Evolutionary conservation across 257 asterid species (phyloP), one percentile per base, ranked within the genome.

Genomic region (Plantago elongata): DNA sequence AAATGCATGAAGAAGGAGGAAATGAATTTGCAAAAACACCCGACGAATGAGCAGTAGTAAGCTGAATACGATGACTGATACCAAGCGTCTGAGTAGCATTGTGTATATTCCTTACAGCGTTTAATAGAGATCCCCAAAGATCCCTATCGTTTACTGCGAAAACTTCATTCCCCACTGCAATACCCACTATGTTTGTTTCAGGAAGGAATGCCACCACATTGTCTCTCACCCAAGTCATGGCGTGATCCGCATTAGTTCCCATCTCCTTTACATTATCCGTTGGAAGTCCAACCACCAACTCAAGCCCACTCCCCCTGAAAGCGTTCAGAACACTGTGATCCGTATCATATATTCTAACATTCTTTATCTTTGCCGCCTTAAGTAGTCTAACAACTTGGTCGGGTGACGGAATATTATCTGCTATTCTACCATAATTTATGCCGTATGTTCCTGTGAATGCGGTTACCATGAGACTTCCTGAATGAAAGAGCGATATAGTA

Each of bases 401-500:
- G 0, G 99, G 99, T 0, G 97, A 71, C 48, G 97, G 99, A 75
- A 93, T 86, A 56, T 93, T 89, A 73, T 93, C 90, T 3, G 99
- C 96, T 66, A 93, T 75, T 62, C 97, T 87, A 50, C 99, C 99
- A 40, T 93, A 93, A 60, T 93, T 93, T 72, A 93, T 85, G 50
- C 99, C 99, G 30, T 79, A 93, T 0, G 94, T 89, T 62, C 99
- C 97, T 0, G 97, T 93, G 77, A 93, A 93, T 7, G 94, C 95
- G 11, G 57, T 56, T 10, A 78, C 83, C 12, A 54, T 61, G 38
- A 44, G 63, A 17, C 68, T 67, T 42, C 63, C 92, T 86, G 92
- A 72, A 78, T 61, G 50, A 78, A 56, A 51, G 11, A 38, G 51
- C 47, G 66, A 44, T 44, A 42, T 18, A 27, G 57, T 64, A 44